Evolutionary conservation across 169 alveolate species (phyloP), one percentile per base, ranked within the genome.

Genomic region (Plasmodium gallinaceum): DNA sequence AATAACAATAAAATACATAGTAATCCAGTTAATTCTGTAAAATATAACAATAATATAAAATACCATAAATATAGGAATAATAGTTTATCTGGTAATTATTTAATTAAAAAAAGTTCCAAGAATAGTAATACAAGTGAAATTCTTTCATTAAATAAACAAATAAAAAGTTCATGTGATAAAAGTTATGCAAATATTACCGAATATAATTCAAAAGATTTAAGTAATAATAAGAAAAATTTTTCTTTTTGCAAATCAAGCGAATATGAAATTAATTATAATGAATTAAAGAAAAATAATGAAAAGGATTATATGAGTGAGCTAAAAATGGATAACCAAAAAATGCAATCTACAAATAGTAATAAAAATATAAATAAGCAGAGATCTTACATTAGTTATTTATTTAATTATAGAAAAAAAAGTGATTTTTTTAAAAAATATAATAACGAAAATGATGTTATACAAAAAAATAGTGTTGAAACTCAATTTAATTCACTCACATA

Each of bases 341-440:
- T 22, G 62, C 45, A 43, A 26, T 78, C 89, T 43, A 6, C 37
- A 46, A 14, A 20, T 51, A 66, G 7, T 22, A 78, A 78, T 24
- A 12, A 57, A 32, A 9, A 22, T 26, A 22, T 64, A 18, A 46
- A 70, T 7, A 78, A 78, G 20, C 69, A 64, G 43, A 64, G 20
- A 5, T 64, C 89, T 12, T 78, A 78, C 39, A 62, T 78, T 20
- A 51, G 65, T n/a, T 37, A 37, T 65, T 69, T 78, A 57, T 58
- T 78, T 45, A 78, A 78, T 78, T 58, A 78, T 43, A 78, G 32
- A 43, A 64, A 48, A 22, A 51, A 20, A 48, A 65, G 22, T 7
- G 51, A 45, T 68, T 57, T 9, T 68, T 2, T 12, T 16, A 9
- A 8, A n/a, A 22, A 43, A 7, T 14, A 57, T 57, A 57, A 57